phyloP scores from a whole-genome alignment of 495 filamentous ascomycete species.

The Terfezia claveryi region DNA sequence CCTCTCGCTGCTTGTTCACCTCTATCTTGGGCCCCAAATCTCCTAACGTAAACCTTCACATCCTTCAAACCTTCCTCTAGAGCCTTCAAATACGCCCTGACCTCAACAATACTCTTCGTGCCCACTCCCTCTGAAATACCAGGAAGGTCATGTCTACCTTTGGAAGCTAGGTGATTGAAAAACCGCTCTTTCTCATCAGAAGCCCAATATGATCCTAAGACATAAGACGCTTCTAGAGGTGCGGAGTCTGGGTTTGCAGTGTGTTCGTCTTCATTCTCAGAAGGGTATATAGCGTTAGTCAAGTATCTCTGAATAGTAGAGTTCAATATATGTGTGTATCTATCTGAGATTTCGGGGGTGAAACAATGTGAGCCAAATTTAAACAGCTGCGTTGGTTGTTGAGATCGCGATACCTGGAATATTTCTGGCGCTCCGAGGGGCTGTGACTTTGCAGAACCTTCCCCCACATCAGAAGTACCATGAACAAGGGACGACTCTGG shows the following conservation, averaged over 20 bases:
- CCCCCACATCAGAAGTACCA: no score
- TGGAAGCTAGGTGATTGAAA: slow-evolving; percentile 38
- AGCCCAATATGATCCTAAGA: slow-evolving; percentile 33
- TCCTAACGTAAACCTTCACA: slow-evolving; percentile 1
- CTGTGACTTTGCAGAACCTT: no score
- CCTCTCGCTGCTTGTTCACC: not conserved
- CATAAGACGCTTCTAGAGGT: slow-evolving; percentile 1
- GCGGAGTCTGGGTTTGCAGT: not conserved
- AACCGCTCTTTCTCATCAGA: slow-evolving; percentile 43
- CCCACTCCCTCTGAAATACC: slow-evolving; percentile 41
- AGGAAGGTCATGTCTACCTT: slow-evolving; percentile 36
- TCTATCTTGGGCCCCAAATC: no score
- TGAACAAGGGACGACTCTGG: no score
- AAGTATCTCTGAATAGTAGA: not conserved
- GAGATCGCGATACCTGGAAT: no score
- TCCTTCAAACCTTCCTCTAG: slow-evolving; percentile 30
- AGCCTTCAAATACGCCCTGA: slow-evolving; percentile 40
- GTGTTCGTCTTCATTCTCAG: not conserved
- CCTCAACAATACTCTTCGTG: slow-evolving; percentile 54
- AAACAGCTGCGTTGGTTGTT: no score
- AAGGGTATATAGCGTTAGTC: not conserved
- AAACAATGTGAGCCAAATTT: not conserved
- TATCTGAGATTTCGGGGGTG: not conserved
- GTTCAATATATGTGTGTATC: not conserved
- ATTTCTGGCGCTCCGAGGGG: no score